phyloP scores from a whole-genome alignment of 352 stramenopile species.

The Pythium sp. region DNA sequence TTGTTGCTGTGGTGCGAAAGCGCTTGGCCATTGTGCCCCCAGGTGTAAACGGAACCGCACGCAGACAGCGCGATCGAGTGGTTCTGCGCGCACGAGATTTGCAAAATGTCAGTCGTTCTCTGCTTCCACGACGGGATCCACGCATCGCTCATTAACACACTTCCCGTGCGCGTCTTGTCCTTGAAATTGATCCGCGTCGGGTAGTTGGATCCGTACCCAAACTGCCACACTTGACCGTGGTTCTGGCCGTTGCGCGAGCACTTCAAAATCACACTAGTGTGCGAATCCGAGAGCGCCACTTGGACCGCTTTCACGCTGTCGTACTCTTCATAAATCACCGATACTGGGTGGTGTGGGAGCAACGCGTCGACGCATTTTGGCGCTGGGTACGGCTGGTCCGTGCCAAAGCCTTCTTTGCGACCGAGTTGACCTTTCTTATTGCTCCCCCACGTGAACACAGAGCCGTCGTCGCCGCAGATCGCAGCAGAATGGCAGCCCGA shows the following conservation, averaged over 20 bases:
- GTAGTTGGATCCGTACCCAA: conserved; percentile 68
- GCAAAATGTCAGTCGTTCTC: conserved; percentile 49
- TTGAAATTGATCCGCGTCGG: conserved; percentile 65
- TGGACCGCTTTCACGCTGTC: conserved; percentile 39
- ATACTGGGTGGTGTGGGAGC: conserved; percentile 44
- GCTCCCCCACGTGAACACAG: conserved; percentile 75
- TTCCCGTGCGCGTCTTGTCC: conserved; percentile 30
- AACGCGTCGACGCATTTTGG: conserved; percentile 63
- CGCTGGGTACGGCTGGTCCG: conserved; percentile 54
- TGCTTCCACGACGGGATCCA: conserved; percentile 63
- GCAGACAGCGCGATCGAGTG: conserved; percentile 75
- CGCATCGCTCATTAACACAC: conserved; percentile 44
- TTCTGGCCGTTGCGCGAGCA: conserved; percentile 52
- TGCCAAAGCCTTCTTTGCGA: conserved; percentile 70
- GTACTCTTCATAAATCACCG: conserved; percentile 59
- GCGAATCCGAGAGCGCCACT: conserved; percentile 66
- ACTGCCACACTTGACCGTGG: conserved; percentile 77
- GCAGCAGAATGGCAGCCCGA: conserved; percentile 73
- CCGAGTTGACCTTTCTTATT: conserved; percentile 81
- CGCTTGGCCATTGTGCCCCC: conserved; percentile 66
- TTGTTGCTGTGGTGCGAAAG: conserved; percentile 40
- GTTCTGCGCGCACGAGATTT: conserved; percentile 72
- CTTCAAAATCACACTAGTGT: conserved; percentile 68
- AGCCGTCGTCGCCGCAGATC: conserved; percentile 42
- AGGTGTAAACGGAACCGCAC: conserved; percentile 69